These are phyloP conservation scores for Kalmanozyma brasiliensis DNA, from an alignment of 1,284 basidiomycete species.

Conservation along the genomic window DNA sequence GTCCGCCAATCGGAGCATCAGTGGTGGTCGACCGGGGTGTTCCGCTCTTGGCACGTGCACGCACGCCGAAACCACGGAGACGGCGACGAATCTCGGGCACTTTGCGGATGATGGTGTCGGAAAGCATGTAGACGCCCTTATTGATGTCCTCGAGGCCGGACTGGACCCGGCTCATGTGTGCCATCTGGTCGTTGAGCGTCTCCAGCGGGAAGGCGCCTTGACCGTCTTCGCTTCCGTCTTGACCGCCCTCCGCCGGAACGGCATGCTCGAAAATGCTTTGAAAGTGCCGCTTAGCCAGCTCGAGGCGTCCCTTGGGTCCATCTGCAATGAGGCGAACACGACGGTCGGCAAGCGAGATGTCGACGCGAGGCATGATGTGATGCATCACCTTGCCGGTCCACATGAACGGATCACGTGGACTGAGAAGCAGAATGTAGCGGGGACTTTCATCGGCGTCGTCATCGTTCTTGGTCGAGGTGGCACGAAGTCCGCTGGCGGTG, in stretches of 20 bases:
- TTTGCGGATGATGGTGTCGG: slow-evolving; percentile 88
- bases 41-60: slow-evolving; percentile 14
- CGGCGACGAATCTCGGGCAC: slow-evolving; percentile 55
- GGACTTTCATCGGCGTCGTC: slow-evolving; percentile 68
- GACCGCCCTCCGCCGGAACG: slow-evolving; percentile 28
- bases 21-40: slow-evolving; percentile 30
- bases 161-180: slow-evolving; percentile 89
- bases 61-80: slow-evolving; percentile 34
- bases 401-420: slow-evolving; percentile 85
- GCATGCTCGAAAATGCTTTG: slow-evolving; percentile 54
- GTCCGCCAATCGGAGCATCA: slow-evolving; percentile 17
- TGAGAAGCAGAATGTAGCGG: slow-evolving; percentile 84
- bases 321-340: slow-evolving; percentile 70
- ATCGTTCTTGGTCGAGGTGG: slow-evolving; percentile 40
- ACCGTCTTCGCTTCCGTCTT: slow-evolving; percentile 58
- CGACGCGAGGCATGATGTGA: slow-evolving; percentile 58
- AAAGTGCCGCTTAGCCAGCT: slow-evolving; percentile 82
- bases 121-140: slow-evolving; percentile 86
- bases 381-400: slow-evolving; percentile 89
- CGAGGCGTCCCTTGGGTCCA: slow-evolving; percentile 81
- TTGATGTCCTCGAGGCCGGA: slow-evolving; percentile 89
- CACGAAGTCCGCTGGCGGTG: slow-evolving; percentile 64
- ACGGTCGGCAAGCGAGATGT: slow-evolving; percentile 63
- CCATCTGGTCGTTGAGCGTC: slow-evolving; percentile 84
- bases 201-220: slow-evolving; percentile 67